A percentile compares a stretch with the other conserved stretches of the same genome.
Evolutionary conservation across 371 early-diverging fungal species (phyloP).

Genomic region (Fennellomyces sp.): DNA sequence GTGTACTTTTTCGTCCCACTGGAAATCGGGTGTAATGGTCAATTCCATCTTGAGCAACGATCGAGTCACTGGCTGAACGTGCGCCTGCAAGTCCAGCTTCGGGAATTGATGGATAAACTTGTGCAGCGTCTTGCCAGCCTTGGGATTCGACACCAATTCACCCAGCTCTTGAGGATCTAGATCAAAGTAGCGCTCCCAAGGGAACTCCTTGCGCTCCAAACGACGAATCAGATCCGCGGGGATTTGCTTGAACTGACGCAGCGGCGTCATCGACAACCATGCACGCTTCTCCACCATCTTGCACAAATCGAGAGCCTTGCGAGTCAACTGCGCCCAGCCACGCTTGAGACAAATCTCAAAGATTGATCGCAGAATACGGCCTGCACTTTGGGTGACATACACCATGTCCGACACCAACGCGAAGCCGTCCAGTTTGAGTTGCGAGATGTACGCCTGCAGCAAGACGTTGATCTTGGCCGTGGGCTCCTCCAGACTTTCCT

Average conservation of each 20-base stretch:
- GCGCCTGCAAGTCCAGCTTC: constrained; percentile 83
- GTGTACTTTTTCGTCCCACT: constrained; percentile 88
- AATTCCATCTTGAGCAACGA: constrained; percentile 88
- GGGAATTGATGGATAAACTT: constrained; percentile 93
- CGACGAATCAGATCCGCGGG: constrained; percentile 85
- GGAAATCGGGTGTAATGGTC: constrained; percentile 92
- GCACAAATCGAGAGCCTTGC: constrained; percentile 85
- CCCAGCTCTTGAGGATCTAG: constrained; percentile 90
- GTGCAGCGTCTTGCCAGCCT: constrained; percentile 87
- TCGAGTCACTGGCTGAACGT: constrained; percentile 93
- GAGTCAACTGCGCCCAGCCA: constrained; percentile 94
- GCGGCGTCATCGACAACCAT: constrained; percentile 94
- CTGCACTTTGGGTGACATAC: constrained; percentile 95
- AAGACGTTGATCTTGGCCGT: constrained; percentile 95
- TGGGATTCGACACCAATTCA: constrained; percentile 86
- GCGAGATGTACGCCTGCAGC: constrained; percentile 93
- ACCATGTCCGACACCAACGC: constrained; percentile 96
- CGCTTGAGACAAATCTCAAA: constrained; percentile 94
- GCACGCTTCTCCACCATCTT: constrained; percentile 92
- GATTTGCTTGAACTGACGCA: constrained; percentile 87
- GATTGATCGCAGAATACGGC: constrained; percentile 93
- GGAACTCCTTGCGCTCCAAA: constrained; percentile 92
- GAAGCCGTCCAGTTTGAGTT: constrained; percentile 90
- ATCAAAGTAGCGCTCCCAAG: constrained; percentile 94
- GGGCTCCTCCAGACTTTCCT: constrained; percentile 89